Conservation (phyloP, 1,284 basidiomycete genomes). For the Trametes hirsuta region DNA sequence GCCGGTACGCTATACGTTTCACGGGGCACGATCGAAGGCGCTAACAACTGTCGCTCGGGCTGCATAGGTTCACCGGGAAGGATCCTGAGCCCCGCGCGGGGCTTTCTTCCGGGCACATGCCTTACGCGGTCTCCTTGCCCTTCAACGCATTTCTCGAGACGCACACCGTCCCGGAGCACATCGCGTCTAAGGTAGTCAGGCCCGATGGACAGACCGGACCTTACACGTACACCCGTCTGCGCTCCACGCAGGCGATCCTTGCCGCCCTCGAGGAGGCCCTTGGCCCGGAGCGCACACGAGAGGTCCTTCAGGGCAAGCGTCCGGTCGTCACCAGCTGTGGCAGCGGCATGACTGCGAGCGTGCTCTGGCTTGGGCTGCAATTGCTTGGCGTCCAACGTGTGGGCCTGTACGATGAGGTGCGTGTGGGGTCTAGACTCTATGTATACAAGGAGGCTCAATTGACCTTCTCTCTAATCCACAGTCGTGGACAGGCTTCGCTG, state of each 20-base stretch:
- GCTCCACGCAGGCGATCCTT: constrained; percentile 58
- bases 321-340: constrained; percentile 79
- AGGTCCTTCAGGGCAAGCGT: constrained; percentile 61
- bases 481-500: constrained; percentile 87
- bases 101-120: constrained; percentile 92
- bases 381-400: constrained; percentile 62
- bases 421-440: constrained; percentile 29
- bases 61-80: constrained; percentile 72
- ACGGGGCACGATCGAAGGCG: neutral
- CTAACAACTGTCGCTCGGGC: neutral
- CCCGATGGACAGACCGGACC: constrained; percentile 9
- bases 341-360: constrained; percentile 95
- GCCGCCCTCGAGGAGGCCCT: constrained; percentile 63
- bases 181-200: constrained; percentile 7
- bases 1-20: constrained; percentile 55
- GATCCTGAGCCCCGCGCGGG: constrained; percentile 91
- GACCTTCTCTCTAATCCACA: constrained; percentile 31
- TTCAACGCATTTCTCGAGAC: constrained; percentile 79
- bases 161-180: constrained; percentile 34
- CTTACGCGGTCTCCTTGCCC: constrained; percentile 83
- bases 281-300: constrained; percentile 55
- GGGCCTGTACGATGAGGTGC: constrained; percentile 85
- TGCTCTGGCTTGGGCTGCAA: constrained; percentile 89
- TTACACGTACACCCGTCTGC: constrained; percentile 66
- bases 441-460: constrained; percentile 1